Percentiles rank a stretch among this genome's conserved stretches.
These are phyloP conservation scores for Elongisporangium undulatum DNA, from an alignment of 352 stramenopile genomes.

Conservation along the genomic window DNA sequence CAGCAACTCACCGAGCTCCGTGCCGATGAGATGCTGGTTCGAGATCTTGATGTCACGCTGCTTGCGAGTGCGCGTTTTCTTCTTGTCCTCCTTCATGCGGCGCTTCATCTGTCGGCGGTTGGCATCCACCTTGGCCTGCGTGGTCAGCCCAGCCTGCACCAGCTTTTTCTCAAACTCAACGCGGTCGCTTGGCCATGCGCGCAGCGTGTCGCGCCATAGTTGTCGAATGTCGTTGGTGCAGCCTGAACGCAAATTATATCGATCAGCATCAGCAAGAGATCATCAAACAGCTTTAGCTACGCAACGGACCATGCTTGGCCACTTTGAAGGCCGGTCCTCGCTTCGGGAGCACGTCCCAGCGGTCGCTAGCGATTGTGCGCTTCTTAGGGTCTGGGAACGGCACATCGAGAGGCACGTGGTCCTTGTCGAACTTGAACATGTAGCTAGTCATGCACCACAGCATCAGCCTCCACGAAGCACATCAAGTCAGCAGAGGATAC, in stretches of 20 bases:
- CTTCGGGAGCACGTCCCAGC: constrained; percentile 69
- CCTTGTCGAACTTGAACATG: constrained; percentile 83
- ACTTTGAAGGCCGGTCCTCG: constrained; percentile 72
- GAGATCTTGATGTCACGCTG: constrained; percentile 88
- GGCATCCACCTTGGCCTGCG: constrained; percentile 79
- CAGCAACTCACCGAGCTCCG: constrained; percentile 78
- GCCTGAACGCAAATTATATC: constrained; percentile 24
- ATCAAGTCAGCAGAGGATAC: not conserved
- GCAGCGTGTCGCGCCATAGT: constrained; percentile 75
- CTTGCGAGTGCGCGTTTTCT: constrained; percentile 73
- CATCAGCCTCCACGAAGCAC: not conserved
- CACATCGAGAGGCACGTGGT: constrained; percentile 72
- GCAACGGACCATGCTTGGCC: constrained; percentile 60
- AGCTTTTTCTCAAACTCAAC: constrained; percentile 77
- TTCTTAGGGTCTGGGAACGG: constrained; percentile 71
- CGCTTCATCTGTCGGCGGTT: constrained; percentile 74
- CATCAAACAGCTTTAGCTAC: not conserved
- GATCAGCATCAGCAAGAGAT: not conserved
- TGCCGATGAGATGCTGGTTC: constrained; percentile 86
- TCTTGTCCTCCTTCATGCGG: constrained; percentile 80
- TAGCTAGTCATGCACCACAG: constrained; percentile 23
- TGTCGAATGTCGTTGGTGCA: constrained; percentile 85
- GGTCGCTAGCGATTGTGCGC: constrained; percentile 53
- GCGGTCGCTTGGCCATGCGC: constrained; percentile 65
- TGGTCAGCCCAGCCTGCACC: constrained; percentile 76